A percentile compares a stretch with the other conserved stretches of the same genome.
phyloP scores from a whole-genome alignment of 192 early-diverging fungal species.

The Physocladia obscura region DNA sequence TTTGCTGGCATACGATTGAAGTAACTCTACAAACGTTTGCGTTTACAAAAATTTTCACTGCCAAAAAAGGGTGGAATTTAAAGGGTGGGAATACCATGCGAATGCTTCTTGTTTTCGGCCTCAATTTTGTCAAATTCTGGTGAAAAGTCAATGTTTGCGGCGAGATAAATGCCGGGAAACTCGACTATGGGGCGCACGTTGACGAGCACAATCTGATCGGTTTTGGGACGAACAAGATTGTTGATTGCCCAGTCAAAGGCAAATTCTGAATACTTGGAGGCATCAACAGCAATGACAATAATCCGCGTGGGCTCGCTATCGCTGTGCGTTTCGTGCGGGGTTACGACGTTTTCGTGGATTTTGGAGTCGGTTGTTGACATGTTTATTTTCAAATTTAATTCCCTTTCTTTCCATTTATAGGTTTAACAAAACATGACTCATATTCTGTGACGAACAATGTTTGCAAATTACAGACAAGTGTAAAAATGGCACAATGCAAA shows the following conservation, averaged over 20 bases:
- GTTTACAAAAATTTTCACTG: background rate
- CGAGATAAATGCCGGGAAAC: background rate
- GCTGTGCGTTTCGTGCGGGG: constrained; percentile 8
- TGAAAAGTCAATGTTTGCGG: constrained; percentile 9
- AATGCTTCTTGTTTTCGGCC: constrained; percentile 2
- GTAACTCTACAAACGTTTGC: constrained; percentile 1
- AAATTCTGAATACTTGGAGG: constrained; percentile 19
- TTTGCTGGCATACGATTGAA: constrained; percentile 1
- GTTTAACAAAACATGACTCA: background rate
- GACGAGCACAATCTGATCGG: constrained; percentile 39
- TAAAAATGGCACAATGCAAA: background rate
- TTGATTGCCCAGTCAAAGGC: constrained; percentile 42
- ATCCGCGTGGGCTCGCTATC: background rate
- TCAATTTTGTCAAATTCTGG: constrained; percentile 14
- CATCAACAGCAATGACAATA: constrained; percentile 25
- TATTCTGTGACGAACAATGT: background rate
- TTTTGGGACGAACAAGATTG: constrained; percentile 30
- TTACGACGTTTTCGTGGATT: constrained; percentile 14
- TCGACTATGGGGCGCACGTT: constrained; percentile 14
- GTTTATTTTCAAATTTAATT: background rate
- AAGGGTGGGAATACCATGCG: background rate
- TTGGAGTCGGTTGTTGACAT: background rate
- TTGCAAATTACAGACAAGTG: background rate
- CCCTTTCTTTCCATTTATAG: background rate
- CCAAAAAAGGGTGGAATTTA: background rate